Percentiles rank a stretch among this genome's conserved stretches.
Conservation (phyloP, 768 basidiomycete species). For the Suillus americanus region DNA sequence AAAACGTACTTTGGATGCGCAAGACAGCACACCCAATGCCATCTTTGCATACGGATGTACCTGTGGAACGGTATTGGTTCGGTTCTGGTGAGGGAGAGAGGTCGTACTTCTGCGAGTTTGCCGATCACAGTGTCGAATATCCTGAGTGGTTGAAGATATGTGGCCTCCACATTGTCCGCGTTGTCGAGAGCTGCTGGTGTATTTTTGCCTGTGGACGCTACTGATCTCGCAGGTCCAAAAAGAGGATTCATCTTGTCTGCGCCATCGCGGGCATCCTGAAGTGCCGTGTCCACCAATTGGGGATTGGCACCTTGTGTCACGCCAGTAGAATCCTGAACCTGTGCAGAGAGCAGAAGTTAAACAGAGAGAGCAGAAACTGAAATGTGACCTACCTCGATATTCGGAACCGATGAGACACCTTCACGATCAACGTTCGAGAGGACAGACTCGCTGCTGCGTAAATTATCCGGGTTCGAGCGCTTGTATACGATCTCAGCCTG, state of each 20-base stretch:
- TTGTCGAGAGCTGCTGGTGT: neutral
- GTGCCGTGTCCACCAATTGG: neutral
- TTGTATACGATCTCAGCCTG: neutral
- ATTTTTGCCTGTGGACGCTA: neutral
- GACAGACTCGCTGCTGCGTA: neutral
- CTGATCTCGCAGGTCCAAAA: neutral
- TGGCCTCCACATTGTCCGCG: neutral
- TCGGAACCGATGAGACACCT: neutral
- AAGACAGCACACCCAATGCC: neutral
- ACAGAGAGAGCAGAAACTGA: neutral
- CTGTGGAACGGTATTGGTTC: neutral
- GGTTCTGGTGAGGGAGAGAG: neutral
- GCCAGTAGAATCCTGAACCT: neutral
- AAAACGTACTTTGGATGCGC: neutral
- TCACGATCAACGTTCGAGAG: neutral
- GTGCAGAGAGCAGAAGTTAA: neutral
- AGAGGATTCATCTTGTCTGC: neutral
- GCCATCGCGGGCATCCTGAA: neutral
- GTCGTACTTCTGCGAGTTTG: neutral
- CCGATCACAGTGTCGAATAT: neutral
- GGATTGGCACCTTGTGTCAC: neutral
- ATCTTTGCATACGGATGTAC: constrained; percentile 10
- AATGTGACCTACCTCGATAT: too few species aligned
- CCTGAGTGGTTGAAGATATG: neutral
- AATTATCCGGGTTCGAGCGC: neutral